Conservation (phyloP, 1,284 basidiomycete species). For the Puccinia coronata region DNA sequence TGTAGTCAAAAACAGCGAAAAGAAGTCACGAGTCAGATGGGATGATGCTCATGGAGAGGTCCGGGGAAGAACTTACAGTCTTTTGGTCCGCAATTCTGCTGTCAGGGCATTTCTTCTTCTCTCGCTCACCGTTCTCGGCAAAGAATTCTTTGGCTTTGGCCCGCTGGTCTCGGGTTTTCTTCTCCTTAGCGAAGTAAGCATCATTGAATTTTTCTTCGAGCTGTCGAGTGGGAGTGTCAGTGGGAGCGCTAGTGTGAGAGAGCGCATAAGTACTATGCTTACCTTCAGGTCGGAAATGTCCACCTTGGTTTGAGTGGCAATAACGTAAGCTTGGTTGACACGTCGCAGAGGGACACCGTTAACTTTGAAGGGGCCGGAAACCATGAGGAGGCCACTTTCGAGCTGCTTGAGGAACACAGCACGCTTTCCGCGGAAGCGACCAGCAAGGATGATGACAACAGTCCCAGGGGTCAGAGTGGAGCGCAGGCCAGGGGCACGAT, state of each 20-base stretch:
- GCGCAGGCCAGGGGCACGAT: conserved; percentile 74
- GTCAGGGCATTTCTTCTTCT: conserved; percentile 85
- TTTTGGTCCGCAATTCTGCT: conserved; percentile 92
- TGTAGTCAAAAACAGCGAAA: conserved; percentile 48
- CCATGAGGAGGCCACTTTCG: conserved; percentile 85
- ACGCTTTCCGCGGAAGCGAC: conserved; percentile 96
- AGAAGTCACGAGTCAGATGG: conserved; percentile 11
- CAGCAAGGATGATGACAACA: conserved; percentile 93
- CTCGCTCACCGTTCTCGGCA: conserved; percentile 86
- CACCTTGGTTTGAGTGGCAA: conserved; percentile 95
- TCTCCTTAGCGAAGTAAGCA: conserved; percentile 86
- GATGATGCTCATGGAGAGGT: neutral
- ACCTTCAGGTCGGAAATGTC: conserved; percentile 79
- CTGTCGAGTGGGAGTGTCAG: conserved; percentile 49
- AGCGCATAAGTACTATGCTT: conserved; percentile 55
- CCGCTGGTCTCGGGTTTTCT: conserved; percentile 66
- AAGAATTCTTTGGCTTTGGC: conserved; percentile 97
- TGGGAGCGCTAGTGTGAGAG: conserved; percentile 41
- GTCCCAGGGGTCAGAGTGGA: conserved; percentile 89
- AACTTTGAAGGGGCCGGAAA: conserved; percentile 96
- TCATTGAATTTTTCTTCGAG: conserved; percentile 81
- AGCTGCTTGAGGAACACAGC: conserved; percentile 99
- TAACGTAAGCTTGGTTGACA: conserved; percentile 99
- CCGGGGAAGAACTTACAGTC: conserved; percentile 56
- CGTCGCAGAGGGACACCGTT: conserved; percentile 98